These are phyloP conservation scores for Ustilago tritici DNA, from an alignment of 1,284 basidiomycete species.

Conservation along the genomic window DNA sequence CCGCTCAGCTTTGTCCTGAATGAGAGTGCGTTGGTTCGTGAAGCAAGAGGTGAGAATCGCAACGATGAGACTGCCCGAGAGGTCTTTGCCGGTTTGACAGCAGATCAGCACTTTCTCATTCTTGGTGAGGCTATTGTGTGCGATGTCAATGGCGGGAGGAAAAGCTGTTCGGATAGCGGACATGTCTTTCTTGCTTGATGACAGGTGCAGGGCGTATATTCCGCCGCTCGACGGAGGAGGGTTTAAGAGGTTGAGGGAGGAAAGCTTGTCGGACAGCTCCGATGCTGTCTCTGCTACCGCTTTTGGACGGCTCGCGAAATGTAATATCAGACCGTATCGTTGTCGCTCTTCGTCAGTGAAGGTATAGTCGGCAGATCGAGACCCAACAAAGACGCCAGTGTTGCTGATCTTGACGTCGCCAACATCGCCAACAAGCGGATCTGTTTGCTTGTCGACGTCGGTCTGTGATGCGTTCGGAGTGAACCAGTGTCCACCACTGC, in stretches of 20 bases:
- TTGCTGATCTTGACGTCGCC: conserved; percentile 17
- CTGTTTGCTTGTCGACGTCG: background rate
- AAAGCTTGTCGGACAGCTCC: background rate
- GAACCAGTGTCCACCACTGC: conserved; percentile 34
- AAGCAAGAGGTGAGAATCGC: conserved; percentile 50
- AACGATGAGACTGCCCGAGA: conserved; percentile 39
- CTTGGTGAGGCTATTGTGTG: conserved; percentile 18
- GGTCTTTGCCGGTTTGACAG: conserved; percentile 43
- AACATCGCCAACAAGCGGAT: background rate
- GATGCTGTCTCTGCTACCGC: background rate
- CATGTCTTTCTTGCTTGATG: conserved; percentile 50
- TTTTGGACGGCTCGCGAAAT: conserved; percentile 14
- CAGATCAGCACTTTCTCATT: conserved; percentile 30
- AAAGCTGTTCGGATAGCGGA: conserved; percentile 30
- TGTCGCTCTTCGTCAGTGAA: conserved; percentile 21
- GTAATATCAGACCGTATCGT: conserved; percentile 18
- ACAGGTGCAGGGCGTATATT: conserved; percentile 18
- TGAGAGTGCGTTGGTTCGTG: conserved; percentile 60
- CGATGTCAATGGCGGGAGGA: conserved; percentile 35
- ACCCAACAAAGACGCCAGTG: conserved; percentile 25
- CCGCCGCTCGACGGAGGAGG: background rate
- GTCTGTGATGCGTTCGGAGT: conserved; percentile 9
- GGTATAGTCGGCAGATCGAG: conserved; percentile 19
- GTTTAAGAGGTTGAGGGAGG: background rate
- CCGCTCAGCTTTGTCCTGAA: background rate